Conservation (phyloP, 345 rosid species). For the Eucalyptus melliodora region DNA sequence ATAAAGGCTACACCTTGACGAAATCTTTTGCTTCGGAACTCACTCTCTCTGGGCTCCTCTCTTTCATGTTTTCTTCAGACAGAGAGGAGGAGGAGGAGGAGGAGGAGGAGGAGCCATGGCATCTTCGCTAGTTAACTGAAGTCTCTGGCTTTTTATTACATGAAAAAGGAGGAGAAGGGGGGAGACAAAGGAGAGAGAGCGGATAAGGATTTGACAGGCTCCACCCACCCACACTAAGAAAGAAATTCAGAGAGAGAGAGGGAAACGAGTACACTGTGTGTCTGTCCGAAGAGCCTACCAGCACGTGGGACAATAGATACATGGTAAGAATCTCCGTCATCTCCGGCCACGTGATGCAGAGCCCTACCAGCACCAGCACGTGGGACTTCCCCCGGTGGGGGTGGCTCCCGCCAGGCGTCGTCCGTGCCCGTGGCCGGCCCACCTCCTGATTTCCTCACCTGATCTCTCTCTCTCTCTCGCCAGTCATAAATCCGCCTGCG, state of each 20-base stretch:
- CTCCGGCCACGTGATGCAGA: background rate
- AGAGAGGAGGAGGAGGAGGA: background rate
- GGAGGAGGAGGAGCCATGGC: background rate
- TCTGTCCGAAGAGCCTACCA: background rate
- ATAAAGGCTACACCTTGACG: conserved; percentile 30
- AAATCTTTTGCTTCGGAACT: background rate
- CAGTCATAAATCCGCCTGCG: background rate
- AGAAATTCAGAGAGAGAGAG: background rate
- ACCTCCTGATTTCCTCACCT: background rate
- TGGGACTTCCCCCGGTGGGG: background rate
- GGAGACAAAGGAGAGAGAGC: background rate
- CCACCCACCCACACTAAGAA: background rate
- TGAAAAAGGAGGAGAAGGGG: background rate
- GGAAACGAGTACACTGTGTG: background rate
- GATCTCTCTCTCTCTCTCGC: background rate
- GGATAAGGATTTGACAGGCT: background rate
- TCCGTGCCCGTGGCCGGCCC: background rate
- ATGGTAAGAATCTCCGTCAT: background rate
- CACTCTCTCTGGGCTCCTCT: background rate
- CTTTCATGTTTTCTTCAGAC: background rate
- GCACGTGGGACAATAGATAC: background rate
- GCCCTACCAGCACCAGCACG: background rate
- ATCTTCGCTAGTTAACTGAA: background rate
- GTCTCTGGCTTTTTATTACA: background rate
- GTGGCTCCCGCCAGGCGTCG: background rate